Base-by-base conservation (phyloP, 768 basidiomycete genomes). In the Russula vinacea region DNA sequence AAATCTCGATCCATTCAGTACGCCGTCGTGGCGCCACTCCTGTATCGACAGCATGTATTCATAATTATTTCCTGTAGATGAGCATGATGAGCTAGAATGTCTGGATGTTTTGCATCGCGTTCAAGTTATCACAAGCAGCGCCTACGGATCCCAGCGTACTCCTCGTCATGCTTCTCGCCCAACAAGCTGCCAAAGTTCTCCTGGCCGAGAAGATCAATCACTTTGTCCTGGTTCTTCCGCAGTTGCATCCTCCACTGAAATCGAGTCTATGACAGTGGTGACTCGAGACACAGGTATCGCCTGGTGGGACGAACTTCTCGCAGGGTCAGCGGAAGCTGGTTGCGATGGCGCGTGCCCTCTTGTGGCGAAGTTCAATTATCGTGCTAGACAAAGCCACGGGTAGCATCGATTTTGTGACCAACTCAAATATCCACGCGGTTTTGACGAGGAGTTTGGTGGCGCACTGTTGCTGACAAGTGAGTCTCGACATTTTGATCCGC, bases 271-370 rank as follows among this genome's bases (percentile, higher is more conserved):
- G 71, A 80, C 78, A 0, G 77, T 77, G 0, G 77, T 95, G 33
- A 80, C 84, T 0, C 4, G 85, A 90, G 22, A 90, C 88, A 0
- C 85, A 88, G 64, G 88, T 96, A 10, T 91, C 91, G 0, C 81
- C 90, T 0, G 93, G 93, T 0, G 94, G 94, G 0, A 80, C 85
- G 37, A 96, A 97, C 76, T 95, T 97, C 74, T 94, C 91, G 2
- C 91, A 94, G 64, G 94, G 95, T 11, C 94, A 97, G 72, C 74
- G 93, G 11, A 94, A 98, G 70, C 76, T 93, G 17, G 88, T 94
- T 59, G 88, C 90, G 1, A 88, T 93, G 88, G 92, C 91, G 0
- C 82, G 92, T 6, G 90, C 92, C 0, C 76, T 93, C 26, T 77
- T 92, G 35, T 78, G 89, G 19, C 81, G 83, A 8, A 90, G 86